Base-by-base conservation (phyloP, 441 rosid genomes). In the Monsonia emarginata region DNA sequence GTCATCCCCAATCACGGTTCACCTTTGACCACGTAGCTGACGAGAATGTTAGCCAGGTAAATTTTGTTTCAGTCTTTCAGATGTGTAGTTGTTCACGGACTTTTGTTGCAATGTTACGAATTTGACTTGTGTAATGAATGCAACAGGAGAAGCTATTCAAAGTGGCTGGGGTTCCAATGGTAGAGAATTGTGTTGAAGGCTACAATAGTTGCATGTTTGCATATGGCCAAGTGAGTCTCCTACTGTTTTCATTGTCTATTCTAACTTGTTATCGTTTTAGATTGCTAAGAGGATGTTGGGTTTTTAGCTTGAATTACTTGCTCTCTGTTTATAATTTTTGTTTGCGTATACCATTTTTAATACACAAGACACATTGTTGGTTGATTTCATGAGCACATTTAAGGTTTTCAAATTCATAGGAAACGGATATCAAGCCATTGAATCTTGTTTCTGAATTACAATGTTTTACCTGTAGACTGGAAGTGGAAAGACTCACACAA, bases 191-290 rank as follows among this genome's bases (percentile, higher is more conserved):
- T 8, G 79, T 95, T 69, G 95, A 85, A 69, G 99, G 98, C 19
- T 95, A 95, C 78, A 91, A 95, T 70, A 91, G 98, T 63, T 95
- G 99, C 74, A 95, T 91, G 99, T 91, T 95, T 77, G 99, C 99
- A 0, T 91, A 95, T 77, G 99, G 98, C 57, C 98, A 95, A 72
- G 99, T 93, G 68, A 79, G 88, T 69, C 79, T n/a, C 68, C 52
- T 18, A 28, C 30, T 11, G 4, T 40, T 16, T 44, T 30, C 31
- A 40, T 22, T 52, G 25, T 54, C 9, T 19, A 42, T 24, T 34
- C 9, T 65, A 38, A 58, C 16, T 4, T 11, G 0, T 22, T 63
- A 19, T 1, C 5, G 14, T 57, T 57, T 25, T 25, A 57, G 18
- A 25, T 19, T 5, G 26, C 30, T 57, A 26, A 22, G 32, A 57